Evolutionary conservation across 1,284 basidiomycete genomes (phyloP), one percentile per base, ranked within the genome.

Genomic region (Microbotryum lychnidis-dioicae): DNA sequence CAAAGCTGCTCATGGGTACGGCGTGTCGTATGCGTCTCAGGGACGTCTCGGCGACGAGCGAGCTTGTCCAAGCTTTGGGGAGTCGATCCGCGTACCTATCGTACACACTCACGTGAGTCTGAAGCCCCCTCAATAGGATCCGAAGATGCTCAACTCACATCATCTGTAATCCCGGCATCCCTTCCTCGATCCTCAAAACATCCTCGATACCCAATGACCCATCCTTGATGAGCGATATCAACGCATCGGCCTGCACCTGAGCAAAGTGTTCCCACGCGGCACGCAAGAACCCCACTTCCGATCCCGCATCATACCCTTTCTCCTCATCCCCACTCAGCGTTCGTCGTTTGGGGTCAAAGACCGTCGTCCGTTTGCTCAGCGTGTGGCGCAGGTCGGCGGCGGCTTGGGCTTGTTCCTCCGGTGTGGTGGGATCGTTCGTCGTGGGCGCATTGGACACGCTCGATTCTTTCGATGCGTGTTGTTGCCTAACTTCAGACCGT

Each of bases 1-100:
- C 51, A 23, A 53, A n/a, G 29, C 10, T 23, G 29, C 48, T 29
- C 21, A 33, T n/a, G n/a, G 27, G 23, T n/a, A 10, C 10, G 10
- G 1, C 33, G n/a, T 33, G 51, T 53, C 51, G 51, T 50, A 23
- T 50, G 48, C 21, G 23, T 10, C 25, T 27, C 51, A 33, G 51
- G 10, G n/a, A 42, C 37, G 37, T 42, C 37, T 42, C 37, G 4
- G 58, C 25, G 42, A 66, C 46, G 37, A 66, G 59, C 5, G 64
- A 67, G 6, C 65, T 67, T 6, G 65, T 66, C 67, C 67, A 69
- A 1, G 65, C 60, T 51, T 60, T 69, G 2, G 67, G 62, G 12
- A 64, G 59, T 18, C 65, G 59, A 21, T 68, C 56, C 6, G 60
- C 56, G 45, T 68, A 68, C 61, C 62, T 66, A 18, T 42, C 37